Evolutionary conservation across 441 rosid species (phyloP).

Genomic region (Mallotus japonicus): DNA sequence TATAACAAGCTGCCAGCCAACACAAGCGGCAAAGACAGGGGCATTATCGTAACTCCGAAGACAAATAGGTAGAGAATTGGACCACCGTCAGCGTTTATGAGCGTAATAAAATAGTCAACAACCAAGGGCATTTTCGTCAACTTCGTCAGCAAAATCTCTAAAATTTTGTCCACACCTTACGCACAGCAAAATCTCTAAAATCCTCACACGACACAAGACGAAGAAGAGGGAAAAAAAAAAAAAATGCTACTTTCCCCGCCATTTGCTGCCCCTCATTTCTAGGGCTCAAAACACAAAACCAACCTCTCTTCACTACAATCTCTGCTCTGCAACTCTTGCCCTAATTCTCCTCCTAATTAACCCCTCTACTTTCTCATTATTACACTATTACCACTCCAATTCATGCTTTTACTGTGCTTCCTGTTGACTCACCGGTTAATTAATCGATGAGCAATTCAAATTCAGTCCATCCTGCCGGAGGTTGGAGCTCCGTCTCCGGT

Average conservation of each 20-base stretch:
- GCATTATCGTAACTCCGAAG: not conserved
- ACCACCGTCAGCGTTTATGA: not conserved
- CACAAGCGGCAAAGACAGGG: not conserved
- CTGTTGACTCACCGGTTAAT: conserved; percentile 33
- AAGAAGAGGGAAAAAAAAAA: not conserved
- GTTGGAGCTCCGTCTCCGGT: conserved; percentile 13
- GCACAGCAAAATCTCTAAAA: too few species aligned
- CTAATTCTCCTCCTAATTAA: conserved; percentile 35
- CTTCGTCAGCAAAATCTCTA: not conserved
- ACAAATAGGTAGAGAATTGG: not conserved
- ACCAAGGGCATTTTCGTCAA: conserved; percentile 27
- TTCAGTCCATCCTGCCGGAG: conserved; percentile 28
- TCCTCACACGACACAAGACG: too few species aligned
- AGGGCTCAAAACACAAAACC: conserved; percentile 39
- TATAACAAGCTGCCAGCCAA: not conserved
- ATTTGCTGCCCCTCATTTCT: conserved; percentile 43
- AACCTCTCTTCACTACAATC: too few species aligned
- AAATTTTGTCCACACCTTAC: too few species aligned
- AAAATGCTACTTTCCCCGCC: conserved; percentile 55
- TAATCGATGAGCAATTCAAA: conserved; percentile 54
- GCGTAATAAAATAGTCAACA: conserved; percentile 12
- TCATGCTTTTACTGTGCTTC: conserved; percentile 28
- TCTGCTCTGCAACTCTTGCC: conserved; percentile 18
- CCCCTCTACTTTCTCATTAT: conserved; percentile 20
- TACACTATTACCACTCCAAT: conserved; percentile 24